Evolutionary conservation across 2,329 filamentous ascomycete species (phyloP).

Genomic region (Chrysoporthe cubensis): DNA sequence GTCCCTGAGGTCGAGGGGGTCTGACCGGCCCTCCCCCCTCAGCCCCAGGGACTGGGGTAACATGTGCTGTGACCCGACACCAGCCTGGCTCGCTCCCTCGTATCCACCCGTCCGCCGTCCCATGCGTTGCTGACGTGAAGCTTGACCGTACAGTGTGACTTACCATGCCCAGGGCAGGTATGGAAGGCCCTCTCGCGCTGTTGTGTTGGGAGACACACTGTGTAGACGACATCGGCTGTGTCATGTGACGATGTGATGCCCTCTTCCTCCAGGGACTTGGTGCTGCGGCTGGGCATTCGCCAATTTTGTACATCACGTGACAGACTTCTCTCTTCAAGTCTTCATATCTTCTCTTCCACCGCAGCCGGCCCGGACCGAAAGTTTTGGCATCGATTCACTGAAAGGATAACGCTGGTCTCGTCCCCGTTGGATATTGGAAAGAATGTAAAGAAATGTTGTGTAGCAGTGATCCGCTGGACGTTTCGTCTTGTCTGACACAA

Average conservation of each 20-base stretch:
- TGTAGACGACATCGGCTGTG: conserved; percentile 17
- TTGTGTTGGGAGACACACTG: conserved; percentile 2
- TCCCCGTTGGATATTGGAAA: background rate
- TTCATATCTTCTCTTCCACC: background rate
- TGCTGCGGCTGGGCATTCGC: background rate
- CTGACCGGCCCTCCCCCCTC: background rate
- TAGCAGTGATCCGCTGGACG: background rate
- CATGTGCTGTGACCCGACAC: conserved; percentile 17
- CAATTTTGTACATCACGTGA: conserved; percentile 26
- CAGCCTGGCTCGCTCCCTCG: conserved; percentile 9
- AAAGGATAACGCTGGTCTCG: background rate
- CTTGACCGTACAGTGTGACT: conserved; percentile 22
- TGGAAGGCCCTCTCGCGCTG: background rate
- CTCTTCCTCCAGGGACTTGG: conserved; percentile 14
- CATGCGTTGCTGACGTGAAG: conserved; percentile 25
- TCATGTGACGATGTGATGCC: conserved; percentile 24
- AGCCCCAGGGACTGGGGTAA: background rate
- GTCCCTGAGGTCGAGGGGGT: conserved; percentile 1
- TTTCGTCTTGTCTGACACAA: background rate
- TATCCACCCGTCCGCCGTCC: conserved; percentile 22
- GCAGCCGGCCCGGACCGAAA: background rate
- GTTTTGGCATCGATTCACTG: conserved; percentile 4
- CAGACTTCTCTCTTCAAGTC: background rate
- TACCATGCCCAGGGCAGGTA: background rate
- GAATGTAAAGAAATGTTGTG: background rate